A percentile compares a stretch with the other conserved stretches of the same genome.
Evolutionary conservation across 345 rosid species (phyloP).

Genomic region (Citrus glauca): DNA sequence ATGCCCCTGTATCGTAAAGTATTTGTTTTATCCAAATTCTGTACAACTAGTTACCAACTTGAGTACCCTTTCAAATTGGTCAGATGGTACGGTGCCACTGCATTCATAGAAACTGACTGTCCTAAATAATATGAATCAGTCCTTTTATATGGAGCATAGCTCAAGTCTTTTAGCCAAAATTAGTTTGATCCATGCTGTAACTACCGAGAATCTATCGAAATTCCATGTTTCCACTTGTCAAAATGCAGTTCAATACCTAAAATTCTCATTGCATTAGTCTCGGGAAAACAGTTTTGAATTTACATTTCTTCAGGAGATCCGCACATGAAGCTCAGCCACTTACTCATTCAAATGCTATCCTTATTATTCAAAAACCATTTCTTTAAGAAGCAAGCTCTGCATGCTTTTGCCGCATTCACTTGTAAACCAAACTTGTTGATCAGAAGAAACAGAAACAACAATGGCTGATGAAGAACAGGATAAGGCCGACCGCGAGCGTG

Average conservation of each 20-base stretch:
- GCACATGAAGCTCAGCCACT: constrained; percentile 8
- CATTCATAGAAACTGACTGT: neutral
- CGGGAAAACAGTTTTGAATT: neutral
- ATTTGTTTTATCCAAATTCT: neutral
- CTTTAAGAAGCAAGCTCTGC: constrained; percentile 14
- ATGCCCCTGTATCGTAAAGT: constrained; percentile 37
- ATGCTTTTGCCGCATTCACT: neutral
- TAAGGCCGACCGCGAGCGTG: constrained; percentile 48
- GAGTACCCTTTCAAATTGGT: neutral
- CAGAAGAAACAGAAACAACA: neutral
- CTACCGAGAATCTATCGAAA: neutral
- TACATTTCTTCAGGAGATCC: constrained; percentile 28
- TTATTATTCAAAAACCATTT: constrained; percentile 6
- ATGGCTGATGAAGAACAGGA: constrained; percentile 60
- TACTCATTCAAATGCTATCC: constrained; percentile 15
- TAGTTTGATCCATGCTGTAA: neutral
- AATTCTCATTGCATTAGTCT: neutral
- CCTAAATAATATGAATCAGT: neutral
- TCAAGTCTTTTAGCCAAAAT: too few species aligned
- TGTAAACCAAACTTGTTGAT: neutral
- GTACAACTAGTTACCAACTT: neutral
- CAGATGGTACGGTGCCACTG: neutral
- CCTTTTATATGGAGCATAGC: neutral
- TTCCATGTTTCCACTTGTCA: constrained; percentile 2
- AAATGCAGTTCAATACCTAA: neutral